These are phyloP conservation scores for Ceratobasidium sp. DNA, from an alignment of 1,284 basidiomycete species.

Conservation along the genomic window DNA sequence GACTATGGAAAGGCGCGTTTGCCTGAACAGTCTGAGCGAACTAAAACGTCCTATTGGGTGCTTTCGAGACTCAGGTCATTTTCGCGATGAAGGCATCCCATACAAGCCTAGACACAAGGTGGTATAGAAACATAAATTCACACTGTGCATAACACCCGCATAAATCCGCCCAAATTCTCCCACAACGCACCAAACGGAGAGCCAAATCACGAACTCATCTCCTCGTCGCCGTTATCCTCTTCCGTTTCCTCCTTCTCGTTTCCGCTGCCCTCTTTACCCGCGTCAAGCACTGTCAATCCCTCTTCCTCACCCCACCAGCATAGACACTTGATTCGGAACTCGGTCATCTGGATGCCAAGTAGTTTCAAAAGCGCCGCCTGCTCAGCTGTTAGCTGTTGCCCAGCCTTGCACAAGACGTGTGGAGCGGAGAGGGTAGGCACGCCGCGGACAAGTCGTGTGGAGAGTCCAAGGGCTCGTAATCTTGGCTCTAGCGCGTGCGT, in stretches of 20 bases:
- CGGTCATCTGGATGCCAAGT: slow-evolving; percentile 41
- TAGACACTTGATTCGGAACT: slow-evolving; percentile 43
- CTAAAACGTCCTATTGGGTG: too few species aligned
- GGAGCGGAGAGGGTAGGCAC: slow-evolving; percentile 86
- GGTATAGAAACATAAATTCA: not conserved
- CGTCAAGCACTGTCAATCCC: slow-evolving; percentile 36
- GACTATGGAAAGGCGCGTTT: too few species aligned
- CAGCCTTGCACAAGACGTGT: slow-evolving; percentile 81
- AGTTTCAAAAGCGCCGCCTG: slow-evolving; percentile 34
- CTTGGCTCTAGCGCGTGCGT: slow-evolving; percentile 98
- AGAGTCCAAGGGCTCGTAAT: slow-evolving; percentile 90
- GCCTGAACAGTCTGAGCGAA: too few species aligned
- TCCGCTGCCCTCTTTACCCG: not conserved
- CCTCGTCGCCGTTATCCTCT: slow-evolving; percentile 23
- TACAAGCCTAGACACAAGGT: too few species aligned
- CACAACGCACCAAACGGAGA: not conserved
- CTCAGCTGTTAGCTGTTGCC: slow-evolving; percentile 31
- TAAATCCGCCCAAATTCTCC: not conserved
- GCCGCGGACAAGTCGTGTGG: slow-evolving; percentile 87
- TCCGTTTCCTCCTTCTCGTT: slow-evolving; percentile 2
- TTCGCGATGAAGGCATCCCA: too few species aligned
- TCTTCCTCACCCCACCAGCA: slow-evolving; percentile 45
- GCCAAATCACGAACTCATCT: slow-evolving; percentile 35
- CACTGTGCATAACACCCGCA: not conserved
- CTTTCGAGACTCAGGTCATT: too few species aligned